phyloP scores from a whole-genome alignment of 768 basidiomycete genomes.

The Suillus subalutaceus region DNA sequence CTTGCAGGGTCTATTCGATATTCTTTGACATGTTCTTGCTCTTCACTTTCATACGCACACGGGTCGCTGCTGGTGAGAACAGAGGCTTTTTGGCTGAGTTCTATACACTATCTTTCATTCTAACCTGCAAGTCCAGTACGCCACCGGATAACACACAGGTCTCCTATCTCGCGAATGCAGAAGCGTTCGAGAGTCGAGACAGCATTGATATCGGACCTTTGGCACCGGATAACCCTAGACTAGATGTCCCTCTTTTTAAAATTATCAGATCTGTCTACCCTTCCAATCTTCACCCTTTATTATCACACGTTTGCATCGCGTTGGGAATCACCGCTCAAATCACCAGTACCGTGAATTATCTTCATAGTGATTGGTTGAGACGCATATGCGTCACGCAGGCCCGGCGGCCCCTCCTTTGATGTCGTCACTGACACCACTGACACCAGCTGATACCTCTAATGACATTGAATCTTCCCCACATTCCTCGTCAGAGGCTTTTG shows the following conservation, averaged over 20 bases:
- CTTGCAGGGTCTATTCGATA: slow-evolving; percentile 1
- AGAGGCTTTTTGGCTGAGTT: neutral
- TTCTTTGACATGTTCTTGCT: neutral
- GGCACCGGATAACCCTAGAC: slow-evolving; percentile 5
- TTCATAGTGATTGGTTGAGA: slow-evolving; percentile 1
- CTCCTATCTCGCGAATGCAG: slow-evolving; percentile 1
- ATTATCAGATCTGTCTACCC: neutral
- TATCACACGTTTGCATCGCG: slow-evolving; percentile 8
- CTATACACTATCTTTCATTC: neutral
- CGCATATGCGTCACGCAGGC: neutral
- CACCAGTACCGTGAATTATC: neutral
- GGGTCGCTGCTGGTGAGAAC: slow-evolving; percentile 2
- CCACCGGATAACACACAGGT: neutral
- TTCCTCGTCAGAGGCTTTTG: neutral
- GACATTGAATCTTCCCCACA: neutral
- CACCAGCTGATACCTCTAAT: neutral
- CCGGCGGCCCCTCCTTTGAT: neutral
- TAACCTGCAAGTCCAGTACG: neutral
- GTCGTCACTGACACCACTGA: neutral
- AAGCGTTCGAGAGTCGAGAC: neutral
- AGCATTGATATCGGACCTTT: neutral
- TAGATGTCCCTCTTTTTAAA: neutral
- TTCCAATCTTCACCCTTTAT: neutral
- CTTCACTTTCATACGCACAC: slow-evolving; percentile 2
- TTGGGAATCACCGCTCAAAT: neutral